Base-by-base conservation (phyloP, 2,329 filamentous ascomycete species). In the Alternaria consortialis region DNA sequence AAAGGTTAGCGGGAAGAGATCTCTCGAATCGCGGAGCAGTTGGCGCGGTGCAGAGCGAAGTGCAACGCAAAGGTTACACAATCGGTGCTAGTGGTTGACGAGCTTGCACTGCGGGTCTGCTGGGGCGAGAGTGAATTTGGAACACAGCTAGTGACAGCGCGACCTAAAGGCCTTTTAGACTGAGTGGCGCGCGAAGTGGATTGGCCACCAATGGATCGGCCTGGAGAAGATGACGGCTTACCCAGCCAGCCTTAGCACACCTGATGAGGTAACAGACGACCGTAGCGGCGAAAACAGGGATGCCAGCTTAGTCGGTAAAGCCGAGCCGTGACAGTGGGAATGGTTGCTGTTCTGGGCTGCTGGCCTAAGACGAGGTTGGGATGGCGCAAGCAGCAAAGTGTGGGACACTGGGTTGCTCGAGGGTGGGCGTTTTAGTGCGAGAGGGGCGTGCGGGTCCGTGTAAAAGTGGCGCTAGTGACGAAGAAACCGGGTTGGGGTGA, bases 61-160 rank as follows among this genome's bases (percentile, higher is more conserved):
- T 75, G 74, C 69, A 74, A 77, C 76, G 68, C 68, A 74, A 57
- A 70, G 60, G 76, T 76, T 69, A 74, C 74, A 78, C 76, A 70
- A 73, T 65, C 65, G 60, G 67, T 70, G 70, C 69, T 77, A 76
- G 74, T 67, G 71, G 68, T 72, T 69, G 70, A 73, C 63, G 72
- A 63, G 70, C 64, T 67, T 63, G 70, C 65, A 67, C 60, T 64
- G 69, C 66, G 71, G 67, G 57, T 62, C 63, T 65, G 60, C 55
- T 65, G 63, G 67, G 58, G 58, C 58, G 53, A 63, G 66, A 62
- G 73, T 71, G 68, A 66, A 71, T 71, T 70, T 69, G 64, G 71
- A 69, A 67, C 66, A 69, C 67, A 73, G 69, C 73, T 77, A 76
- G 72, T 65, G 67, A 74, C 67, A 71, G 71, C 60, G 66, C 65